A percentile compares a stretch with the other conserved stretches of the same genome.
Evolutionary conservation across 2,329 filamentous ascomycete genomes (phyloP).

Genomic region (Diaporthe sp.): DNA sequence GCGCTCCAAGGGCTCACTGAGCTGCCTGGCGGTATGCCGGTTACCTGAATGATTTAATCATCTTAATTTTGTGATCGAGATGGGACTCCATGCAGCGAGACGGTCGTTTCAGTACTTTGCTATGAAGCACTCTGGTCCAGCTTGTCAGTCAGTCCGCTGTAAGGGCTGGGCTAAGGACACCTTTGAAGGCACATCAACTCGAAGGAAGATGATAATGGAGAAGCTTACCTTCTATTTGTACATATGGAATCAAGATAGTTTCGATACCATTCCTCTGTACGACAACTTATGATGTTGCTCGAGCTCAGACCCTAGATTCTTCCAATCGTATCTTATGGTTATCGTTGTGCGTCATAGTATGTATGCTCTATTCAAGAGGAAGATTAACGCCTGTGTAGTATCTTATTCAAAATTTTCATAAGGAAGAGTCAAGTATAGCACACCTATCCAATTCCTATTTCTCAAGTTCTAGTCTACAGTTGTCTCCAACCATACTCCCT

Average conservation of each 20-base stretch:
- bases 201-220: neutral
- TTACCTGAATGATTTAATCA: neutral
- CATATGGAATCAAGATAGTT: neutral
- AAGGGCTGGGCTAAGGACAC: neutral
- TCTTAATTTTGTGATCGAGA: fast-evolving
- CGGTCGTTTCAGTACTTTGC: neutral
- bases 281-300: too few relatives aligned
- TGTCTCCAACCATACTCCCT: conserved; percentile 3
- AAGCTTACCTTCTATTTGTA: neutral
- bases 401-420: too few relatives aligned
- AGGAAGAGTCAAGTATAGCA: too few relatives aligned
- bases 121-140: neutral
- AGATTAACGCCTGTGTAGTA: too few relatives aligned
- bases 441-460: neutral
- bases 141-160: too few relatives aligned
- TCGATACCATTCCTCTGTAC: neutral
- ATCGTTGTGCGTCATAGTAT: too few relatives aligned
- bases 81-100: neutral
- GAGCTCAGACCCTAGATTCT: too few relatives aligned
- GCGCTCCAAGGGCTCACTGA: neutral
- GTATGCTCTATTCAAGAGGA: too few relatives aligned
- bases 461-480: neutral
- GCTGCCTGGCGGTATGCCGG: conserved; percentile 3
- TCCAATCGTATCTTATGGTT: too few relatives aligned
- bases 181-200: neutral